A percentile compares a stretch with the other conserved stretches of the same genome.
These are phyloP conservation scores for Dactylellina sp. DNA, from an alignment of 2,329 filamentous ascomycete species.

Conservation along the genomic window DNA sequence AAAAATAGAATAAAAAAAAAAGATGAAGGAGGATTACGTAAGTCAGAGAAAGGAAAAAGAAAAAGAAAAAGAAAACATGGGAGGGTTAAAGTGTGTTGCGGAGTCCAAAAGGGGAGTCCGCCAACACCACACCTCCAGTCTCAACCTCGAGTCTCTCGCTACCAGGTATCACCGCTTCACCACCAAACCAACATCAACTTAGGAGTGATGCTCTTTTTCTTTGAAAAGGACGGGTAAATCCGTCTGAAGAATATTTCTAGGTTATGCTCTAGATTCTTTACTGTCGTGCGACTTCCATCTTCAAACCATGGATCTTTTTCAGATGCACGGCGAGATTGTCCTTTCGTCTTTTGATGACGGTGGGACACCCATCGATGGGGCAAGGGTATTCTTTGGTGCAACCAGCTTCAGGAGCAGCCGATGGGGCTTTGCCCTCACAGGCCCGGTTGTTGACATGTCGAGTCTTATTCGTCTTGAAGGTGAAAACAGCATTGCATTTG, in stretches of 20 bases:
- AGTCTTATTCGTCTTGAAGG: slow-evolving; percentile 55
- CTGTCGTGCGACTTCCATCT: slow-evolving; percentile 50
- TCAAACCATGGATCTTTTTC: slow-evolving; percentile 50
- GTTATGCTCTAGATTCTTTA: slow-evolving; percentile 3
- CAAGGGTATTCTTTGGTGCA: slow-evolving; percentile 53
- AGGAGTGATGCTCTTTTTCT: background rate
- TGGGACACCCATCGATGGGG: slow-evolving; percentile 51
- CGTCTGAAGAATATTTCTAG: background rate
- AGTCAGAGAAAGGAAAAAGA: slow-evolving; percentile 34
- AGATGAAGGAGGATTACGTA: slow-evolving; percentile 41
- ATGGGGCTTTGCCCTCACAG: slow-evolving; percentile 31
- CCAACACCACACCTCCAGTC: slow-evolving; percentile 10
- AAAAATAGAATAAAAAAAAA: background rate
- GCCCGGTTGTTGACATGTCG: slow-evolving; percentile 52
- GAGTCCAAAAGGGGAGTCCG: slow-evolving; percentile 22
- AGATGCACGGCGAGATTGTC: slow-evolving; percentile 53
- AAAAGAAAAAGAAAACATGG: slow-evolving; percentile 12
- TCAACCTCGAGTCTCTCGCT: no score
- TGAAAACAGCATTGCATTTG: slow-evolving; percentile 48
- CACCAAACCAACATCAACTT: background rate
- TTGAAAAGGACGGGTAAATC: background rate
- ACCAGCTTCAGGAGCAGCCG: slow-evolving; percentile 16
- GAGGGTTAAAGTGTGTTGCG: slow-evolving; percentile 20
- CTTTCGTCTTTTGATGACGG: slow-evolving; percentile 53
- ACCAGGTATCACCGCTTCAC: background rate